These are phyloP conservation scores for Phaeotremella skinneri DNA, from an alignment of 768 basidiomycete species.

Conservation along the genomic window DNA sequence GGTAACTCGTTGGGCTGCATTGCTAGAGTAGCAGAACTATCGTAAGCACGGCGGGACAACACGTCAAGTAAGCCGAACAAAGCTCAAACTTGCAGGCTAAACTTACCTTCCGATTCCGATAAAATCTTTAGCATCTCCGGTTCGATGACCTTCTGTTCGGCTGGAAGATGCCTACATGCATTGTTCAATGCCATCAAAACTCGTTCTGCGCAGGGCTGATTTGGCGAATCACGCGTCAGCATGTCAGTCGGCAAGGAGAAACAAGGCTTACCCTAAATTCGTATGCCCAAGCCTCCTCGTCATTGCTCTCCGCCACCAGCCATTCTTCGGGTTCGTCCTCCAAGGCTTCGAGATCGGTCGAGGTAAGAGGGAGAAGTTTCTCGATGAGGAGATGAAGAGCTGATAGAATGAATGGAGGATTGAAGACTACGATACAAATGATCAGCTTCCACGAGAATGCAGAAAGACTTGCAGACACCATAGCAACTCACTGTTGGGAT, in stretches of 20 bases:
- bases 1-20: conserved; percentile 37
- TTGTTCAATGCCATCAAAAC: conserved; percentile 66
- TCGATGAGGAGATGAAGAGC: conserved; percentile 65
- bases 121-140: conserved; percentile 41
- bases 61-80: conserved; percentile 16
- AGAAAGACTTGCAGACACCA: neutral
- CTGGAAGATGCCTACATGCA: conserved; percentile 37
- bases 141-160: conserved; percentile 38
- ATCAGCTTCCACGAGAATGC: conserved; percentile 5
- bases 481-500: conserved; percentile 38
- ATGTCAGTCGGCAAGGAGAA: neutral
- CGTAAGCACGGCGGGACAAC: too few relatives aligned
- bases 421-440: conserved; percentile 43
- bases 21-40: too few relatives aligned
- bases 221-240: conserved; percentile 1
- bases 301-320: conserved; percentile 83
- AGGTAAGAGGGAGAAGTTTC: conserved; percentile 78
- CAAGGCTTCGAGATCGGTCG: conserved; percentile 78
- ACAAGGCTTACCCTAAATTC: conserved; percentile 72
- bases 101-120: conserved; percentile 35
- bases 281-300: conserved; percentile 88
- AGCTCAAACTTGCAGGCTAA: neutral
- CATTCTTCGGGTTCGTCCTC: conserved; percentile 89
- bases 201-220: conserved; percentile 87
- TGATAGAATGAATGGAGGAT: conserved; percentile 40